phyloP scores from a whole-genome alignment of 768 basidiomycete species.

The Trametes cingulata region DNA sequence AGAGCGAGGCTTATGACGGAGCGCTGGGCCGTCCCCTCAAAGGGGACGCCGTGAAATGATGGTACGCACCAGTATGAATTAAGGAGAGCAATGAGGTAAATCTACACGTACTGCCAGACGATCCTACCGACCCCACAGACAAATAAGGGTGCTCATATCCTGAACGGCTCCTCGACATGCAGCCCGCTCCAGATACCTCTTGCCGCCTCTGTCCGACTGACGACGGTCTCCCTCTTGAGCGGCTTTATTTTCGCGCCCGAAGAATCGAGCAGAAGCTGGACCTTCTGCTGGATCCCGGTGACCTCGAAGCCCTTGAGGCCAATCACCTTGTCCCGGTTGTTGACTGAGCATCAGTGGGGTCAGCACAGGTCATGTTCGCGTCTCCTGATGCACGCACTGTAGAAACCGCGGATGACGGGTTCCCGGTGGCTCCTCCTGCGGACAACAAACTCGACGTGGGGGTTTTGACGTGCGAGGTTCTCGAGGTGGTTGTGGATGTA shows the following conservation, averaged over 20 bases:
- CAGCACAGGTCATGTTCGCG: not conserved
- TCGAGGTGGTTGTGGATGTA: constrained; percentile 67
- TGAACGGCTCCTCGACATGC: constrained; percentile 73
- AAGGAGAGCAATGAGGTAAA: constrained; percentile 14
- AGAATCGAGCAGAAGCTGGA: constrained; percentile 81
- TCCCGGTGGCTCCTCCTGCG: constrained; percentile 72
- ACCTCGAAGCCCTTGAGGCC: constrained; percentile 75
- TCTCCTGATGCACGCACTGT: constrained; percentile 32
- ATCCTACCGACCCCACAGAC: not conserved
- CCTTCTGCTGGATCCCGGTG: constrained; percentile 72
- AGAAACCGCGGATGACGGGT: constrained; percentile 83
- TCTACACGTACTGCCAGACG: constrained; percentile 13
- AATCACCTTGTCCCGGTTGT: constrained; percentile 87
- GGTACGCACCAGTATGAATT: constrained; percentile 16
- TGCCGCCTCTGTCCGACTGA: constrained; percentile 76
- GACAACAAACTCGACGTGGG: constrained; percentile 85
- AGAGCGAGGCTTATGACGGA: constrained; percentile 2
- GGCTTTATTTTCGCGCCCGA: constrained; percentile 85
- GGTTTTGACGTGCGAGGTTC: constrained; percentile 66
- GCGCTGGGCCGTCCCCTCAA: not conserved
- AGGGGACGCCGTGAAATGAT: not conserved
- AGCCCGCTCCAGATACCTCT: constrained; percentile 91
- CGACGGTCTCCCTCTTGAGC: constrained; percentile 70
- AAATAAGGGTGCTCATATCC: constrained; percentile 37
- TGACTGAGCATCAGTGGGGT: constrained; percentile 51